phyloP scores from a whole-genome alignment of 805 yeast genomes.

The Starmerella lactis-condensi region DNA sequence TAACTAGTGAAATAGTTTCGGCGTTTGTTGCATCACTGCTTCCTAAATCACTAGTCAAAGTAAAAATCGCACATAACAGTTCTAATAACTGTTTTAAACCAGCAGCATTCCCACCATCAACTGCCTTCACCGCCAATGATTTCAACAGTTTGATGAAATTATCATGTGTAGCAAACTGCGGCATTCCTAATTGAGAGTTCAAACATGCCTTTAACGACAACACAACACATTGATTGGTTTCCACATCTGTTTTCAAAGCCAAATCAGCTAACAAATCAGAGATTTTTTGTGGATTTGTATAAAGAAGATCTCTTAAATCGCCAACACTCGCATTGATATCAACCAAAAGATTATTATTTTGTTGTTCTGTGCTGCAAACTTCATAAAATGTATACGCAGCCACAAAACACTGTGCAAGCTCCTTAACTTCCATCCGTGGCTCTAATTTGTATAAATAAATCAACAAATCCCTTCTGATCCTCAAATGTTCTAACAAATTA shows the following conservation, averaged over 20 bases:
- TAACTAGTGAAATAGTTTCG: no score
- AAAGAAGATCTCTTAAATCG: slow-evolving; percentile 1
- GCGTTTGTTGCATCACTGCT: no score
- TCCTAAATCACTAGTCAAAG: no score
- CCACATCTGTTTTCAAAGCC: neutral
- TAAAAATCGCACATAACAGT: slow-evolving; percentile 25
- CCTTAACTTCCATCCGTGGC: slow-evolving; percentile 17
- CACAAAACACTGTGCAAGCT: slow-evolving; percentile 10
- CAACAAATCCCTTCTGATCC: slow-evolving; percentile 30
- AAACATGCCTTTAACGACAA: slow-evolving; percentile 4
- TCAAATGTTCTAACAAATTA: slow-evolving; percentile 34
- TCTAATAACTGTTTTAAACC: slow-evolving; percentile 26
- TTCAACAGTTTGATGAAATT: slow-evolving; percentile 6
- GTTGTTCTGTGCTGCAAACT: neutral
- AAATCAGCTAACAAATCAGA: neutral
- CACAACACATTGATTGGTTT: no score
- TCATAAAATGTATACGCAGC: slow-evolving; percentile 7
- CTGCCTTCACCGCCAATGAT: slow-evolving; percentile 12
- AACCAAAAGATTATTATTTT: neutral
- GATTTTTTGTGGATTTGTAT: neutral
- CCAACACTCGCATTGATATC: neutral
- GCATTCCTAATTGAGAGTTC: slow-evolving; percentile 2
- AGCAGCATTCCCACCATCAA: slow-evolving; percentile 9
- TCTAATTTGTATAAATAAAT: slow-evolving; percentile 31
- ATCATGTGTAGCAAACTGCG: slow-evolving; percentile 5